phyloP scores from a whole-genome alignment of 805 yeast species.

The Citeromyces matritensis region DNA sequence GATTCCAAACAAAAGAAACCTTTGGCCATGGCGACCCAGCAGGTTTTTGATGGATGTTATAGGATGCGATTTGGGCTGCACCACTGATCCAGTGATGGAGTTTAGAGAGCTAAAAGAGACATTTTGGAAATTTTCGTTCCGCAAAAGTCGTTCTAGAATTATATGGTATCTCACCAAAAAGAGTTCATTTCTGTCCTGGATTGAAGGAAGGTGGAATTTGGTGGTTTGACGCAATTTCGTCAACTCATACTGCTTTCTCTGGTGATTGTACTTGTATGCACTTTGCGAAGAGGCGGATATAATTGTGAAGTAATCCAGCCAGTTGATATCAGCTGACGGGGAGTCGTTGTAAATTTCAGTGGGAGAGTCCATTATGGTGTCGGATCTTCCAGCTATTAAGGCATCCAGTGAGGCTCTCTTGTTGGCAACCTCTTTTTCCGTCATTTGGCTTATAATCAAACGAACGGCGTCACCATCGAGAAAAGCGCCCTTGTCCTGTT shows the following conservation, averaged over 20 bases:
- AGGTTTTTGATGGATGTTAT: slow-evolving; percentile 72
- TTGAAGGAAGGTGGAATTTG: slow-evolving; percentile 7
- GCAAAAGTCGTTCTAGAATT: slow-evolving; percentile 50
- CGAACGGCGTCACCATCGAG: slow-evolving; percentile 61
- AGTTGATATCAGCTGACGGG: slow-evolving; percentile 20
- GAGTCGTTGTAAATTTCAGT: slow-evolving; percentile 1
- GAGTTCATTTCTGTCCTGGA: slow-evolving; percentile 16
- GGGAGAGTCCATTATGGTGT: background rate
- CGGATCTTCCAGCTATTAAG: slow-evolving; percentile 1
- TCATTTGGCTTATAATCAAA: slow-evolving; percentile 27
- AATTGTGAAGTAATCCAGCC: slow-evolving; percentile 61
- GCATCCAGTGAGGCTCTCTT: slow-evolving; percentile 1
- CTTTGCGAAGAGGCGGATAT: slow-evolving; percentile 56
- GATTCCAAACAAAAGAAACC: slow-evolving; percentile 69
- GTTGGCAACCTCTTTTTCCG: slow-evolving; percentile 4
- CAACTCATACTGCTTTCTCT: slow-evolving; percentile 45
- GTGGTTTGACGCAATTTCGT: slow-evolving; percentile 2
- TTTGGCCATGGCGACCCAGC: slow-evolving; percentile 68
- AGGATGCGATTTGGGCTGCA: slow-evolving; percentile 9
- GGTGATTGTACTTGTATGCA: slow-evolving; percentile 41
- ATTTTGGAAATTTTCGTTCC: slow-evolving; percentile 61
- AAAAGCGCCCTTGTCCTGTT: slow-evolving; percentile 76
- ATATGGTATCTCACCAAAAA: slow-evolving; percentile 45
- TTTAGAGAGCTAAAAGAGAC: slow-evolving; percentile 22
- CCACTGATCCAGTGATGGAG: slow-evolving; percentile 18